These are phyloP conservation scores for Dacryopinax primogenitus DNA, from an alignment of 768 basidiomycete genomes.

Conservation along the genomic window DNA sequence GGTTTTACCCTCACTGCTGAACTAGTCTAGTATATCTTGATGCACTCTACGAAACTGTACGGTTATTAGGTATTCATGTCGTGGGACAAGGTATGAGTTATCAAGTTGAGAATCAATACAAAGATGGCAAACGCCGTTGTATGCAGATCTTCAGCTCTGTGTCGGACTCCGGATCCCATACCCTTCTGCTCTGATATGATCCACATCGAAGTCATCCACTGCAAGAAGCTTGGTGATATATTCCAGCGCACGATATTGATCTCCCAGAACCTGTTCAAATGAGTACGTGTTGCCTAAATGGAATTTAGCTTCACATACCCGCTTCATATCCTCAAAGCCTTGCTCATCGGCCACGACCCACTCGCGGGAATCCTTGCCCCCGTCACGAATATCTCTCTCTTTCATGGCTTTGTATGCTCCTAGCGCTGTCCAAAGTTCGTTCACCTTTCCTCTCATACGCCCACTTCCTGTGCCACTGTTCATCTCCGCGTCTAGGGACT, in stretches of 20 bases:
- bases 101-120: too few species aligned
- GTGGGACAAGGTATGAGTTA: too few species aligned
- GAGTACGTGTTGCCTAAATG: neutral
- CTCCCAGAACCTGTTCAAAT: neutral
- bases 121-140: too few species aligned
- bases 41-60: neutral
- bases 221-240: neutral
- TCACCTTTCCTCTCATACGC: conserved; percentile 55
- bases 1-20: too few species aligned
- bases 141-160: neutral
- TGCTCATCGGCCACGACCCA: conserved; percentile 85
- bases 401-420: conserved; percentile 52
- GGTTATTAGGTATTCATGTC: neutral
- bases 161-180: neutral
- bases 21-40: too few species aligned
- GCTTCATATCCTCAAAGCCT: conserved; percentile 59
- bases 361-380: conserved; percentile 32
- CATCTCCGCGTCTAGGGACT: conserved; percentile 63
- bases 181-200: conserved; percentile 3
- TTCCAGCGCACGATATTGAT: neutral
- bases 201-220: conserved; percentile 1
- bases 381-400: conserved; percentile 32
- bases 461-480: conserved; percentile 31
- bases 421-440: conserved; percentile 75
- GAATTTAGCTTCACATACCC: conserved; percentile 33